Percentiles rank a stretch among this genome's conserved stretches.
These are phyloP conservation scores for Amauroascus verrucosus DNA, from an alignment of 2,329 filamentous ascomycete species.

Conservation along the genomic window DNA sequence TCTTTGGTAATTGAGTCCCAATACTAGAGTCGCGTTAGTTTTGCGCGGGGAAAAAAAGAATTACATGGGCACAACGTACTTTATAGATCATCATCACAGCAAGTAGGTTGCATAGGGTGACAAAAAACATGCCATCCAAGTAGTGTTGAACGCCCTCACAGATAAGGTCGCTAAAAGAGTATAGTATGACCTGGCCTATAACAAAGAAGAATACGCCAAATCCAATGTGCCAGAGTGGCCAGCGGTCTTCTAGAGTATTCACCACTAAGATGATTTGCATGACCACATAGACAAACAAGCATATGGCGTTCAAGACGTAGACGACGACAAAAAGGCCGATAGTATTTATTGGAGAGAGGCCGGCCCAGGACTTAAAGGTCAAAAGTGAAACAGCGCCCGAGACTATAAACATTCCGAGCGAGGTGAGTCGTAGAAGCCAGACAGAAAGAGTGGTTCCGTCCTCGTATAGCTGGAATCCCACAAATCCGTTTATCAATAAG, in stretches of 20 bases:
- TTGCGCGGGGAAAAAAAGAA: not conserved
- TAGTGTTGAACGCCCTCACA: slow-evolving; percentile 83
- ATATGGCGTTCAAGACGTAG: slow-evolving; percentile 82
- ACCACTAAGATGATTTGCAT: slow-evolving; percentile 83
- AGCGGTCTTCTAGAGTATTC: slow-evolving; percentile 85
- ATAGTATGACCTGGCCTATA: slow-evolving; percentile 82
- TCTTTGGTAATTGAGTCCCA: slow-evolving; percentile 99
- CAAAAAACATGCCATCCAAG: slow-evolving; percentile 86
- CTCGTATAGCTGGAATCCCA: slow-evolving; percentile 96
- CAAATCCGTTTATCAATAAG: slow-evolving; percentile 91
- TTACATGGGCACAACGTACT: slow-evolving; percentile 41
- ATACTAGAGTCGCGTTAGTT: slow-evolving; percentile 52
- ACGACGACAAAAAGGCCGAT: slow-evolving; percentile 82
- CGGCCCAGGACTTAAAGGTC: slow-evolving; percentile 87
- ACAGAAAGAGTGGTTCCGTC: slow-evolving; percentile 88
- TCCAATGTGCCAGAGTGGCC: slow-evolving; percentile 83
- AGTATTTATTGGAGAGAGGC: slow-evolving; percentile 74
- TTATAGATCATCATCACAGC: slow-evolving; percentile 99
- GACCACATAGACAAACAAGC: slow-evolving; percentile 71
- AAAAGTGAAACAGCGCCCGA: slow-evolving; percentile 78
- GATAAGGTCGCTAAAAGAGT: slow-evolving; percentile 76
- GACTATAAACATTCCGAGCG: slow-evolving; percentile 70
- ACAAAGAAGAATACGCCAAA: slow-evolving; percentile 90
- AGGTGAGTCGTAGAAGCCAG: slow-evolving; percentile 77
- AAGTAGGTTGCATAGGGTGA: slow-evolving; percentile 83